phyloP scores from a whole-genome alignment of 805 yeast genomes.

The Ogataea saltuana region DNA sequence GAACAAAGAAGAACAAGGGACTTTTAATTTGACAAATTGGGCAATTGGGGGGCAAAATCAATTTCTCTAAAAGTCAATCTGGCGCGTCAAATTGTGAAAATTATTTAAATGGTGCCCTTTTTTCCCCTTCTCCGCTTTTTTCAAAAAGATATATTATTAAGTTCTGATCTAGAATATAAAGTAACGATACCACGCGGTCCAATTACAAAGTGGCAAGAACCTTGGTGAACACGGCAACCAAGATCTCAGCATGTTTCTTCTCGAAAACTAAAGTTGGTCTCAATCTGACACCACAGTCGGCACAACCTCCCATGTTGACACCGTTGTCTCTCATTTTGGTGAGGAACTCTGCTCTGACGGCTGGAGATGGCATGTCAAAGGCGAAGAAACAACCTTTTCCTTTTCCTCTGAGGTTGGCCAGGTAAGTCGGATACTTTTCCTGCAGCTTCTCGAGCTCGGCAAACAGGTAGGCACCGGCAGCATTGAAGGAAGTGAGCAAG shows the following conservation, averaged over 20 bases:
- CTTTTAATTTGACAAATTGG: neutral
- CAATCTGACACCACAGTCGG: conserved; percentile 72
- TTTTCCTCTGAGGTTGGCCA: conserved; percentile 69
- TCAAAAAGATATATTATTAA: neutral
- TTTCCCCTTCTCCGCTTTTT: conserved; percentile 6
- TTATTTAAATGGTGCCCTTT: conserved; percentile 7
- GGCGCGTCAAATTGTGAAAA: conserved; percentile 2
- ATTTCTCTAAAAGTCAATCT: neutral
- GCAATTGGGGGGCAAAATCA: neutral
- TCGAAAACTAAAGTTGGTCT: conserved; percentile 80
- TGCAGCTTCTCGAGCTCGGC: conserved; percentile 53
- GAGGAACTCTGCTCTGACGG: conserved; percentile 62
- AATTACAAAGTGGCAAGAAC: conserved; percentile 31
- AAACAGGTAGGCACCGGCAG: conserved; percentile 70
- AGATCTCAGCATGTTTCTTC: conserved; percentile 74
- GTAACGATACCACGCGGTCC: too few species aligned
- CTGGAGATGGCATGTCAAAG: conserved; percentile 62
- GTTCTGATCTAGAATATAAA: neutral
- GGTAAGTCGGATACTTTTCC: conserved; percentile 51
- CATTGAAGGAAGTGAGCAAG: conserved; percentile 53
- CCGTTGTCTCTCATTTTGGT: conserved; percentile 61
- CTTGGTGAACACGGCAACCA: conserved; percentile 47
- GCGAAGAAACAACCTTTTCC: conserved; percentile 79
- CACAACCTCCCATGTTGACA: conserved; percentile 84
- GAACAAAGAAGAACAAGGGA: neutral